Evolutionary conservation across 1,284 basidiomycete species (phyloP), one percentile per base, ranked within the genome.

Genomic region (Cutaneotrichosporon cutaneum): DNA sequence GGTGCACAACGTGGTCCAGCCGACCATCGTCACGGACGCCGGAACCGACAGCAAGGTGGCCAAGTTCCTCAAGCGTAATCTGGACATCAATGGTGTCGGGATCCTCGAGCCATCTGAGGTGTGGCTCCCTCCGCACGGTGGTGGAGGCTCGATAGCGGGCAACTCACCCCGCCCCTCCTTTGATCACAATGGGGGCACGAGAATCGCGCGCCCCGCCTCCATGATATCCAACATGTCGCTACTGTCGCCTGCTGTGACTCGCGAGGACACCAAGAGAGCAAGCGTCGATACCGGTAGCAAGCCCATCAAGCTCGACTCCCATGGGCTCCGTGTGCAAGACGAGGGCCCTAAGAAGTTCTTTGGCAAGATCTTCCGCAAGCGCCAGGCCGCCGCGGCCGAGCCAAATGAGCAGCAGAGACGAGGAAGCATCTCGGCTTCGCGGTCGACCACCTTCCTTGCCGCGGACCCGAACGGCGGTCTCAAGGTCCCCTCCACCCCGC

Each of bases 21-120:
- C 94, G 65, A 88, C 88, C 32, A 88, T 96, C 60, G 87, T 92
- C 33, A 76, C 76, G 7, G 76, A 78, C 59, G 77, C 79, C 36
- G 94, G 93, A 3, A 99, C 95, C 0, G 95, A 98, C 68, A 90
- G 90, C 32, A 92, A 91, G 77, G 88, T 99, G 13, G 94, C 94
- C 18, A 92, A 89, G 67, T 96, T 96, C 75, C 82, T 85, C 66
- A 92, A 88, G 71, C 87, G 90, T 16, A 89, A 90, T 0, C 81
- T 92, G n/a, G 92, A 94, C 73, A 82, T 94, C 30, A 83, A 89
- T 39, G 88, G 87, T 33, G 83, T 93, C 4, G 90, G 88, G 3
- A 73, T 88, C 13, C 82, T 93, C 9, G 92, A 94, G 72, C 88
- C 90, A 1, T 81, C 90, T n/a, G 91, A 94, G 74, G 85, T 93